Base-by-base conservation (phyloP, 202 grass and related monocot species). In the Zizania palustris region DNA sequence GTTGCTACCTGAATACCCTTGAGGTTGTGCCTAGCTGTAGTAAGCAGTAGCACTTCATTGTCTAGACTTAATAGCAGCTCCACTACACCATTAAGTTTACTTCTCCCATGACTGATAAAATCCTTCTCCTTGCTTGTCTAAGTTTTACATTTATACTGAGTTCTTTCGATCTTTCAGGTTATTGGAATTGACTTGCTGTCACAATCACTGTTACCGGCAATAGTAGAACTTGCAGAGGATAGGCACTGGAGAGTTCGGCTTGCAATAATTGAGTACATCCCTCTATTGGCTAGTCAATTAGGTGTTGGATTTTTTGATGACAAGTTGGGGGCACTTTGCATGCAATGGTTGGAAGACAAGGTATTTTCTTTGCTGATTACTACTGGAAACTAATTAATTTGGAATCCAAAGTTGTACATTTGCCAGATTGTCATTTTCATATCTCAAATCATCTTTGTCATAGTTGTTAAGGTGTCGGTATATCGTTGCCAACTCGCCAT, bases 271-370 rank as follows among this genome's bases (percentile, higher is more conserved):
- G 95, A 98, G 83, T 98, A 98, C 70, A 95, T 98, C 45, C 95
- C 91, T 54, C 79, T 98, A 37, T 81, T 98, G 66, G 91, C 95
- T 4, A 98, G 95, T 82, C 95, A 98, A 75, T 79, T 98, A 72
- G 95, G 95, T 38, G 73, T 98, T 68, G 85, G 91, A 11, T 94
- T 98, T 83, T 98, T 98, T 55, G 91, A 98, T 83, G 95, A 92
- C 67, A 95, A 98, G 68, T 60, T 95, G 37, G 95, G 95, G 38
- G 91, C 95, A 65, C 91, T 94, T 60, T 98, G 91, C 85, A 98
- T 98, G 91, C 95, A 95, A 53, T 94, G 95, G 91, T 90, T 98
- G 80, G 95, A 98, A 89, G 95, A 98, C 85, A 98, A 98, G 95
- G 95, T 97, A 65, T 39, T 28, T 45, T 20, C 45, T 59, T n/a